These are phyloP conservation scores for Nemania sp. DNA, from an alignment of 2,329 filamentous ascomycete species.

Conservation along the genomic window DNA sequence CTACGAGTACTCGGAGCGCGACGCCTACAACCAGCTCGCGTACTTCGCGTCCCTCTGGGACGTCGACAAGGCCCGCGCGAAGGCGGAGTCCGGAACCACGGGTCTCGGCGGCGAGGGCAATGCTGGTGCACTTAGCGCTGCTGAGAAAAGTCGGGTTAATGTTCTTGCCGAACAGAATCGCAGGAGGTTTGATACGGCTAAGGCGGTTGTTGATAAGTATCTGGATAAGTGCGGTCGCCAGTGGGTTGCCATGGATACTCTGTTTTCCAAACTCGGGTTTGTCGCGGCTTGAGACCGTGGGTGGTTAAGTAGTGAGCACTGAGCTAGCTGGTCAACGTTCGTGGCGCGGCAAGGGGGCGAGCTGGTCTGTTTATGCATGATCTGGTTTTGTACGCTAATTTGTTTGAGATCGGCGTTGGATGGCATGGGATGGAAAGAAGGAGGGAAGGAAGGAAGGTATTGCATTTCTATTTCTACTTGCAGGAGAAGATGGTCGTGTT, in stretches of 20 bases:
- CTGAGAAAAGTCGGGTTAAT: slow-evolving; percentile 66
- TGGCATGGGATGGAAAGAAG: too few species aligned
- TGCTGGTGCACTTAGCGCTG: slow-evolving; percentile 45
- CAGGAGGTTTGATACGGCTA: slow-evolving; percentile 73
- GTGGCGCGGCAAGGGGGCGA: background rate
- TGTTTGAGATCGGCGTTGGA: background rate
- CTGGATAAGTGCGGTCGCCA: slow-evolving; percentile 86
- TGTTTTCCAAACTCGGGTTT: slow-evolving; percentile 74
- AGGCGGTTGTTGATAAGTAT: slow-evolving; percentile 78
- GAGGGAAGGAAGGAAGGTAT: too few species aligned
- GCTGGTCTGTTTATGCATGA: background rate
- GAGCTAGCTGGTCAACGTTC: too few species aligned
- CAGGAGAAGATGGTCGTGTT: too few species aligned
- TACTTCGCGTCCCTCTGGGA: slow-evolving; percentile 88
- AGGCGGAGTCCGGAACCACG: slow-evolving; percentile 53
- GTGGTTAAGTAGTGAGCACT: too few species aligned
- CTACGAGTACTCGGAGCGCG: slow-evolving; percentile 86
- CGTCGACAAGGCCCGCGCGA: slow-evolving; percentile 74
- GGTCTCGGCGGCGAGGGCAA: slow-evolving; percentile 34
- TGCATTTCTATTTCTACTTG: background rate
- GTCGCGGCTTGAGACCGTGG: slow-evolving; percentile 25
- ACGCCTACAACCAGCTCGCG: slow-evolving; percentile 90
- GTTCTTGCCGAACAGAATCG: slow-evolving; percentile 83
- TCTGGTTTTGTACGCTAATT: background rate
- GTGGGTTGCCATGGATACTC: slow-evolving; percentile 90